Percentiles rank a stretch among this genome's conserved stretches.
These are phyloP conservation scores for Arthrinium phaeospermum DNA, from an alignment of 2,329 filamentous ascomycete species.

Conservation along the genomic window DNA sequence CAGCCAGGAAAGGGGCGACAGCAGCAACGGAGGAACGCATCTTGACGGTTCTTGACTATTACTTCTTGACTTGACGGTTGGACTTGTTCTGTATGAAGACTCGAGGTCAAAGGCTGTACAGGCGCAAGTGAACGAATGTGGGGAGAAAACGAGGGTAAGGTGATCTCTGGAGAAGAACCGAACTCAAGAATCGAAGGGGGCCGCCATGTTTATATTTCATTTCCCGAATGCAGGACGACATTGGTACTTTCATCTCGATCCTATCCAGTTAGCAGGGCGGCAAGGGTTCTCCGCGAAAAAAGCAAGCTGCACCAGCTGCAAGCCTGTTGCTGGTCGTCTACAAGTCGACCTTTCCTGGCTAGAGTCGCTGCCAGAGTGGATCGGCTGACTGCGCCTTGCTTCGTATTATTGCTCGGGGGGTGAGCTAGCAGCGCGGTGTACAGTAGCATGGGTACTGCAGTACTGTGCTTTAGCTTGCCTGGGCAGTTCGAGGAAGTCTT, in stretches of 20 bases:
- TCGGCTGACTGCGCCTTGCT: conserved; percentile 3
- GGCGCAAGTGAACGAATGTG: conserved; percentile 11
- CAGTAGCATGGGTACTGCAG: background rate
- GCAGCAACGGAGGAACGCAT: conserved; percentile 27
- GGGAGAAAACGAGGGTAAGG: conserved; percentile 6
- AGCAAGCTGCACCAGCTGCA: background rate
- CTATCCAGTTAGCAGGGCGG: background rate
- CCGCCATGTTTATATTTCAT: conserved; percentile 5
- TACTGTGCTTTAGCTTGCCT: background rate
- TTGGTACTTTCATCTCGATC: conserved; percentile 4
- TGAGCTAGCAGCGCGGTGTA: background rate
- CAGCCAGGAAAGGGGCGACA: conserved; percentile 24
- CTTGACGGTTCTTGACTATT: conserved; percentile 22
- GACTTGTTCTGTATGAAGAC: conserved; percentile 13
- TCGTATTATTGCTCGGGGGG: background rate
- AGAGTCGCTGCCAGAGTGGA: conserved; percentile 11
- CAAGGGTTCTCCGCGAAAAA: conserved; percentile 17
- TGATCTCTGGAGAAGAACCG: conserved; percentile 10
- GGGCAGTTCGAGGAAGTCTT: background rate
- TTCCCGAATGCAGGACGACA: conserved; percentile 1
- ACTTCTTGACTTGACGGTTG: conserved; percentile 6
- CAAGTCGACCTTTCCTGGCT: background rate
- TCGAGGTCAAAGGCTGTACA: conserved; percentile 13
- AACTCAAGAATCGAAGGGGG: conserved; percentile 3
- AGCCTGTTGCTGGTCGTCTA: background rate